Evolutionary conservation across 2,329 filamentous ascomycete genomes (phyloP).

Genomic region (Fusarium newnesense): DNA sequence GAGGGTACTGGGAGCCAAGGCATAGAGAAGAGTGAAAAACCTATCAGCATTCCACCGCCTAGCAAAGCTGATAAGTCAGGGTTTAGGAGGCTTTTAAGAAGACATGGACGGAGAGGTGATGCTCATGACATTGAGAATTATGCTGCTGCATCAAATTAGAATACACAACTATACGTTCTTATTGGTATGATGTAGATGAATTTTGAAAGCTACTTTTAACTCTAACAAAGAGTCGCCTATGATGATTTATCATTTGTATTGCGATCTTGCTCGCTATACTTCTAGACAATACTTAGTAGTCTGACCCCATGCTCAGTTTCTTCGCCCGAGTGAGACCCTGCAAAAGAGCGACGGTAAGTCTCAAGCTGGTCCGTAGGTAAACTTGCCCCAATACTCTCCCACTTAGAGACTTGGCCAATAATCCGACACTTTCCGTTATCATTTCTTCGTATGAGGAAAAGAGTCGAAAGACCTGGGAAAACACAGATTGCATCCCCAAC

Average conservation of each 20-base stretch:
- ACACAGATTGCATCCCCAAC: slow-evolving; percentile 9
- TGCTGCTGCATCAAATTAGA: not conserved
- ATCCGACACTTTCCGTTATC: accelerated
- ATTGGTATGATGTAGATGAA: too few relatives aligned
- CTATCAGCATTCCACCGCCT: too few relatives aligned
- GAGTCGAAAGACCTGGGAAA: not conserved
- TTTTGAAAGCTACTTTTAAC: too few relatives aligned
- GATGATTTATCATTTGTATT: too few relatives aligned
- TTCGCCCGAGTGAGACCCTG: accelerated
- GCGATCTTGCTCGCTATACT: accelerated
- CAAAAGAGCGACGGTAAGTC: not conserved
- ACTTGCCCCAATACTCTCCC: not conserved
- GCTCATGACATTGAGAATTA: too few relatives aligned
- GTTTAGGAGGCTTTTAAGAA: too few relatives aligned
- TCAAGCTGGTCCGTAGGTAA: not conserved
- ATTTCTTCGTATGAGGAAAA: accelerated
- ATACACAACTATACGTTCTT: not conserved
- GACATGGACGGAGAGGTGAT: too few relatives aligned
- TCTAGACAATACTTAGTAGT: not conserved
- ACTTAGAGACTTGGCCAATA: not conserved
- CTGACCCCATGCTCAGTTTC: accelerated
- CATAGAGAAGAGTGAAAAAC: too few relatives aligned
- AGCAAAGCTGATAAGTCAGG: too few relatives aligned
- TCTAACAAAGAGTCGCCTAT: too few relatives aligned
- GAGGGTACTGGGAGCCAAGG: too few relatives aligned